Conservation (phyloP, 1,139 yeast genomes). For the Debaryomycetaceae sp. region DNA sequence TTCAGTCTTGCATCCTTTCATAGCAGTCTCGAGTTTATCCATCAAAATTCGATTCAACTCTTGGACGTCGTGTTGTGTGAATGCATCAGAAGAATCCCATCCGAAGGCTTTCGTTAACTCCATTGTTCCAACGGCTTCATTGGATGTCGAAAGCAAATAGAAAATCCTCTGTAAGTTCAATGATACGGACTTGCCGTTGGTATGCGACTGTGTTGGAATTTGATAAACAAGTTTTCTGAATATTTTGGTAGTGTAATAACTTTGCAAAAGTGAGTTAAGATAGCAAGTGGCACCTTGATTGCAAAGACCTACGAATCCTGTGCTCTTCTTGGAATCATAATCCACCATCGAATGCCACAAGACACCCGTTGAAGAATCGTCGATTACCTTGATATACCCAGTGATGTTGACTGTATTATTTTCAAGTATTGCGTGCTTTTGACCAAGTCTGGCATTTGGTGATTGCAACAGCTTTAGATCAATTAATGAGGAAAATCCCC, state of each 20-base stretch:
- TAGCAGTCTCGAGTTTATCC: slow-evolving; percentile 88
- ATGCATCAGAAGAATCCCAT: slow-evolving; percentile 95
- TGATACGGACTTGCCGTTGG: slow-evolving; percentile 54
- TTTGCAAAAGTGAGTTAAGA: slow-evolving; percentile 84
- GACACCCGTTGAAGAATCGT: slow-evolving; percentile 87
- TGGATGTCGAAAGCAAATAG: slow-evolving; percentile 69
- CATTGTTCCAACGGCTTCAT: slow-evolving; percentile 74
- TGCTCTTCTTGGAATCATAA: slow-evolving; percentile 81
- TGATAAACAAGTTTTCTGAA: slow-evolving; percentile 85
- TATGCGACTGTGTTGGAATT: slow-evolving; percentile 67
- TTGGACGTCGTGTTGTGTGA: slow-evolving; percentile 97
- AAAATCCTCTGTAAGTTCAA: slow-evolving; percentile 85
- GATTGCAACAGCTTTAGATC: slow-evolving; percentile 50
- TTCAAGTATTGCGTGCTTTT: slow-evolving; percentile 38
- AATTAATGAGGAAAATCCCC: slow-evolving; percentile 89
- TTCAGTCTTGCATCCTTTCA: slow-evolving; percentile 88
- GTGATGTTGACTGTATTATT: slow-evolving; percentile 66
- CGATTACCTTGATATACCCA: slow-evolving; percentile 70
- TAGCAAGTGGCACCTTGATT: slow-evolving; percentile 99
- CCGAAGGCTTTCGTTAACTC: slow-evolving; percentile 92
- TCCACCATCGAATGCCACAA: slow-evolving; percentile 85
- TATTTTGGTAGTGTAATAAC: slow-evolving; percentile 78
- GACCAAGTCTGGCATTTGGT: slow-evolving; percentile 9
- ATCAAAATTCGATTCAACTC: slow-evolving; percentile 91
- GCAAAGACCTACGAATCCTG: slow-evolving; percentile 90